Evolutionary conservation across 2,329 filamentous ascomycete species (phyloP).

Genomic region (Curvularia sp.): DNA sequence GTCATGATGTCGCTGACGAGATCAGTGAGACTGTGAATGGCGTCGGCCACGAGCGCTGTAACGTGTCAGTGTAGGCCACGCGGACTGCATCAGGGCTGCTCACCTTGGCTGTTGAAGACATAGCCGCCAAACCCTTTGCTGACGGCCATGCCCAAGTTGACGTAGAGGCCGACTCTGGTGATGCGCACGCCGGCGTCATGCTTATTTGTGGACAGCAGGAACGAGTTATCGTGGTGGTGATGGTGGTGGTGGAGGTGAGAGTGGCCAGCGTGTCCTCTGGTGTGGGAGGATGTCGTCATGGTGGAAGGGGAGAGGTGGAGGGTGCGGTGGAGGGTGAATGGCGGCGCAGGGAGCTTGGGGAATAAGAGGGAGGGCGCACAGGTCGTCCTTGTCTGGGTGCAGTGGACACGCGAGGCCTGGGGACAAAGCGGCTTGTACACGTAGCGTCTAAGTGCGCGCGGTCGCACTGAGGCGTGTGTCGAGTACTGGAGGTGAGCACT

Average conservation of each 20-base stretch:
- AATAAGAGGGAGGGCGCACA: constrained; percentile 18
- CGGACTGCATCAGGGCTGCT: constrained; percentile 13
- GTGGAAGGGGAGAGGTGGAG: constrained; percentile 39
- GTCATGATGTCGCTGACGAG: constrained; percentile 95
- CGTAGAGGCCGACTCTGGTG: constrained; percentile 84
- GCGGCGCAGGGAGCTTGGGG: constrained; percentile 11
- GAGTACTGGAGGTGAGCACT: constrained; percentile 17
- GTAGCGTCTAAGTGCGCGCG: constrained; percentile 23
- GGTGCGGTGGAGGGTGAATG: constrained; percentile 40
- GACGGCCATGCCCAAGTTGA: constrained; percentile 93
- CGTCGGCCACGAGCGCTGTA: constrained; percentile 82
- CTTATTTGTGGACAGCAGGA: constrained; percentile 81
- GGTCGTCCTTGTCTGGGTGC: constrained; percentile 40
- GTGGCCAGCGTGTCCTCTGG: constrained; percentile 51
- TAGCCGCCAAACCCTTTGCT: constrained; percentile 93
- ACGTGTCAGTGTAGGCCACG: constrained; percentile 25
- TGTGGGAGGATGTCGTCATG: constrained; percentile 43
- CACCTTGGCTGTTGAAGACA: constrained; percentile 85
- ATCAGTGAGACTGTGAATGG: constrained; percentile 93
- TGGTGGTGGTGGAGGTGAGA: constrained; percentile 59
- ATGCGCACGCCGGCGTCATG: constrained; percentile 93
- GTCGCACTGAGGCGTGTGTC: constrained; percentile 29
- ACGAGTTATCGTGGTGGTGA: constrained; percentile 83
- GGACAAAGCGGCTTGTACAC: constrained; percentile 8
- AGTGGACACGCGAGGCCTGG: constrained; percentile 40